A percentile compares a stretch with the other conserved stretches of the same genome.
Evolutionary conservation across 805 yeast species (phyloP).

Genomic region (Wickerhamomyces xylosicus): DNA sequence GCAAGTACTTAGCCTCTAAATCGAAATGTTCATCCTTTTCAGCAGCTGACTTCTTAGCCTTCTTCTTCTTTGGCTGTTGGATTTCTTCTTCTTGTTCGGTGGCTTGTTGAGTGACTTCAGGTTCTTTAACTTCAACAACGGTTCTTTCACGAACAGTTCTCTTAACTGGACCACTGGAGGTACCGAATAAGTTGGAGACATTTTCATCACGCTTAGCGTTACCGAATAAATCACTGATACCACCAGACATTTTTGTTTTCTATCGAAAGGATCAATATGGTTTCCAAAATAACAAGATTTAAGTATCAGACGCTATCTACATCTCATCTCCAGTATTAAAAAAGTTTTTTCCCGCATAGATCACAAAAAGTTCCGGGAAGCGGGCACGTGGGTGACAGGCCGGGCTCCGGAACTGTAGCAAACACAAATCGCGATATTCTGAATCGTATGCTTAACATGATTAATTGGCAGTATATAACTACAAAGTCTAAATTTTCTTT

Average conservation of each 20-base stretch:
- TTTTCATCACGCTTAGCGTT: slow-evolving; percentile 22
- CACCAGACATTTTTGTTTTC: slow-evolving; percentile 19
- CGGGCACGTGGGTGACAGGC: no score
- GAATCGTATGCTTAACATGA: no score
- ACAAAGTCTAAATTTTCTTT: no score
- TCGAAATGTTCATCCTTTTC: slow-evolving; percentile 31
- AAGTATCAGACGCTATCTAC: no score
- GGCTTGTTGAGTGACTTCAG: slow-evolving; percentile 12
- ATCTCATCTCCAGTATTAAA: no score
- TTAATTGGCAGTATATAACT: no score
- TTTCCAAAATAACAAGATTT: no score
- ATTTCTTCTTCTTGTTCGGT: slow-evolving; percentile 16
- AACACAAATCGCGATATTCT: no score
- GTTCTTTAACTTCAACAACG: slow-evolving; percentile 15
- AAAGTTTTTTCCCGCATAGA: no score
- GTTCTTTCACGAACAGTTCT: slow-evolving; percentile 25
- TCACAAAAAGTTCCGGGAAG: no score
- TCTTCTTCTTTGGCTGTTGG: slow-evolving; percentile 12
- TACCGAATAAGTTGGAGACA: slow-evolving; percentile 25
- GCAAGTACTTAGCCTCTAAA: slow-evolving; percentile 43
- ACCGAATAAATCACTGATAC: slow-evolving; percentile 22
- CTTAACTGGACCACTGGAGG: slow-evolving; percentile 39
- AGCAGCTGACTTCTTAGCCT: slow-evolving; percentile 13
- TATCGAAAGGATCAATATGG: background rate
- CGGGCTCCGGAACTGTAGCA: no score